phyloP scores from a whole-genome alignment of 1,284 basidiomycete species.

The Cutaneotrichosporon cavernicola region DNA sequence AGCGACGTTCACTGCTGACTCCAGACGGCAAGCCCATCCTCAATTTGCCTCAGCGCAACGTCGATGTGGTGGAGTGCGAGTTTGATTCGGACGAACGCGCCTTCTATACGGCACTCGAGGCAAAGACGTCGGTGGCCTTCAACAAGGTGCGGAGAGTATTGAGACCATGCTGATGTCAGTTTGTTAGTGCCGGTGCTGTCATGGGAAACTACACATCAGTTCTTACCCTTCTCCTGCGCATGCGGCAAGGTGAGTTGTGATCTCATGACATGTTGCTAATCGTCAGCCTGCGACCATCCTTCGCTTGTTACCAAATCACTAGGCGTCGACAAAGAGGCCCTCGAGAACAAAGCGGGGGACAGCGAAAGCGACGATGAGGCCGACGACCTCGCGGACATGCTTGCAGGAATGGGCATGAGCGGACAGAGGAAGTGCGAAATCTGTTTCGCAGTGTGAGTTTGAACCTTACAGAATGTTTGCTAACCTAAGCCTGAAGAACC shows the following conservation, averaged over 20 bases:
- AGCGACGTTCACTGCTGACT: conserved; percentile 7
- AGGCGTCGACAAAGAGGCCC: conserved; percentile 66
- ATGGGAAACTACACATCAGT: conserved; percentile 78
- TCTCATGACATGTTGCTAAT: not conserved
- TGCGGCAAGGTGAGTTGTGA: conserved; percentile 72
- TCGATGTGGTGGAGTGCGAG: conserved; percentile 70
- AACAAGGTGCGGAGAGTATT: conserved; percentile 54
- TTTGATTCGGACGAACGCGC: conserved; percentile 71
- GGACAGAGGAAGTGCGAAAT: conserved; percentile 66
- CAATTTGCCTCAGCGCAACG: conserved; percentile 70
- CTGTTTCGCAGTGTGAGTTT: conserved; percentile 66
- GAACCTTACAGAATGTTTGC: not conserved
- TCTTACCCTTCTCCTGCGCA: conserved; percentile 74
- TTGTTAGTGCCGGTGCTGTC: conserved; percentile 60
- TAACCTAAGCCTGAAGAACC: conserved; percentile 27
- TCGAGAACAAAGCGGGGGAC: conserved; percentile 59
- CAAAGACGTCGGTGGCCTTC: conserved; percentile 69
- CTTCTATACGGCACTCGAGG: conserved; percentile 79
- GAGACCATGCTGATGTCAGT: conserved; percentile 28
- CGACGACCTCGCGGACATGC: conserved; percentile 73
- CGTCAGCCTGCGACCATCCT: conserved; percentile 81
- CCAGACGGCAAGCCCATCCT: conserved; percentile 81
- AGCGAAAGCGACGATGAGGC: conserved; percentile 62
- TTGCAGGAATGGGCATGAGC: conserved; percentile 67
- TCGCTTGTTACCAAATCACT: conserved; percentile 73